These are phyloP conservation scores for Metschnikowia matae DNA, from an alignment of 805 yeast species.

Conservation along the genomic window DNA sequence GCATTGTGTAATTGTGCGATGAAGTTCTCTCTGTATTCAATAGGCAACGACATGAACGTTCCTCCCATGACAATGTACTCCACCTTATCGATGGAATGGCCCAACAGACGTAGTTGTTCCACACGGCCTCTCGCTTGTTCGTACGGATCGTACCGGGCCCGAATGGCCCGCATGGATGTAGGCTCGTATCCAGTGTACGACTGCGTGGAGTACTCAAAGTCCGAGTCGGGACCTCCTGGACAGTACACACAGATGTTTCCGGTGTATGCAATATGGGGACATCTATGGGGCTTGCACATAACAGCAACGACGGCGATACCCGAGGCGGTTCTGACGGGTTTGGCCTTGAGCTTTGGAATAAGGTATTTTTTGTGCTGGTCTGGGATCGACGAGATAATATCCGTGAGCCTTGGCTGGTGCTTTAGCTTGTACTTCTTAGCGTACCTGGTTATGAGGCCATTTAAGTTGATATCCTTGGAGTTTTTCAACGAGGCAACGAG, in stretches of 20 bases:
- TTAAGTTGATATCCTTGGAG: conserved; percentile 77
- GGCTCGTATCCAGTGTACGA: conserved; percentile 99
- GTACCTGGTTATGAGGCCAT: conserved; percentile 78
- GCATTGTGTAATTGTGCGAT: conserved; percentile 93
- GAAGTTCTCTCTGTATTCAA: conserved; percentile 84
- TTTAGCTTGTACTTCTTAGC: conserved; percentile 89
- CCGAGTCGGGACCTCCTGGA: conserved; percentile 99
- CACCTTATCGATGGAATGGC: conserved; percentile 95
- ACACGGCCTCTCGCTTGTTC: conserved; percentile 98
- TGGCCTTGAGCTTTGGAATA: conserved; percentile 93
- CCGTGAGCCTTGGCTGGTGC: conserved; percentile 91
- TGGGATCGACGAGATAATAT: conserved; percentile 91
- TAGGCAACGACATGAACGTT: conserved; percentile 92
- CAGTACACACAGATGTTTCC: conserved; percentile 98
- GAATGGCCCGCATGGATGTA: conserved; percentile 97
- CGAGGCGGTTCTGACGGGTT: conserved; percentile 96
- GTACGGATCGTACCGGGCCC: conserved; percentile 97
- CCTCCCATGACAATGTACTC: conserved; percentile 99
- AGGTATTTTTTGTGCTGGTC: conserved; percentile 91
- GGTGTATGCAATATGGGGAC: conserved; percentile 98
- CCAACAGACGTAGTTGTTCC: conserved; percentile 90
- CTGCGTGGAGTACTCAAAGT: conserved; percentile 96
- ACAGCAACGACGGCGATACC: conserved; percentile 99
- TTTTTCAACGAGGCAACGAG: conserved; percentile 71
- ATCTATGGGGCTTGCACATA: conserved; percentile 98